Evolutionary conservation across 176 grass and related monocot genomes (phyloP), one percentile per base, ranked within the genome.

Genomic region (Pharus latifolius): DNA sequence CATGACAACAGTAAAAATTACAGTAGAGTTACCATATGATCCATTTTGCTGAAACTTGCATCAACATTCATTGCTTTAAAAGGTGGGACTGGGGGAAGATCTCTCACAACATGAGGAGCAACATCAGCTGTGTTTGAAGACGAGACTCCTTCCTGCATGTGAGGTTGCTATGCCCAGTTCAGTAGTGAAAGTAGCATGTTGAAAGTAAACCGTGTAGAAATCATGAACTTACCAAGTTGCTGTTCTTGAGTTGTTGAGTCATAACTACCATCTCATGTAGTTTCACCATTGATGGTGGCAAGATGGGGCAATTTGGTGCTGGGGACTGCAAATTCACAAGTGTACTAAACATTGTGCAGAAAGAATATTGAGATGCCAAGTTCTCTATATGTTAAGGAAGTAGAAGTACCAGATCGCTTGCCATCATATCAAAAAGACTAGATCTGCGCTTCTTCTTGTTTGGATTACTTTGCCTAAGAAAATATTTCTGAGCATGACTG

Each of bases 401-500:
- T 45, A 74, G 11, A 71, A 59, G 45, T 83, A 88, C 85, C 80
- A 63, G 58, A 56, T 80, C 49, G 24, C 13, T 56, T 23, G 76
- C 34, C 67, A 83, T 79, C 83, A 86, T 82, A 52, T 90, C 87
- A 37, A 90, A 90, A 70, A 90, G 82, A 60, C 87, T 90, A 66
- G 78, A 82, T 47, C 87, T 70, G 19, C 87, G 73, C 82, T 90
- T 90, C 82, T 82, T 90, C 56, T 86, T 86, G 69, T 78, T 86
- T 48, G 72, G 68, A 69, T 82, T 86, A 78, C 49, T 86, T 70
- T 86, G 81, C 24, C 87, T 77, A 11, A 86, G 63, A 50, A 82
- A 90, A 86, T 86, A 90, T 78, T 90, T 90, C 25, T 86, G 87
- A 73, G 87, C 87, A 82, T 90, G 87, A 60, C 87, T 90, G 27